A percentile compares a stretch with the other conserved stretches of the same genome.
phyloP scores from a whole-genome alignment of 257 asterid species.

The Cordia subcordata region DNA sequence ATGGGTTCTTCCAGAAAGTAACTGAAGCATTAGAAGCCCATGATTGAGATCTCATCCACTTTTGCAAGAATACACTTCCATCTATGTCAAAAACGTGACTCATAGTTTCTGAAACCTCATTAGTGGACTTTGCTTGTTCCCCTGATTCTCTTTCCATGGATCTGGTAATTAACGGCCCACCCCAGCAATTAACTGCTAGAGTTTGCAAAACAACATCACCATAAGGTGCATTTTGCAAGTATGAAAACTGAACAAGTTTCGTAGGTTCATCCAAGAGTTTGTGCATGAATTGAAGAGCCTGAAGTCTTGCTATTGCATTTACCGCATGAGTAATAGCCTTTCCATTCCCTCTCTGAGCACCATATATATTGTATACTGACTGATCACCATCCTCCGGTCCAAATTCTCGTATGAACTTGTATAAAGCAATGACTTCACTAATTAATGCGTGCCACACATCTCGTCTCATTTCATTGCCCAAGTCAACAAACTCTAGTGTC shows the following conservation, averaged over 20 bases:
- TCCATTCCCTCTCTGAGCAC: conserved; percentile 72
- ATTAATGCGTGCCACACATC: conserved; percentile 91
- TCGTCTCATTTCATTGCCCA: conserved; percentile 88
- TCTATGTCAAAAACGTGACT: conserved; percentile 65
- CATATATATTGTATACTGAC: conserved; percentile 54
- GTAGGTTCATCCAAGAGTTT: conserved; percentile 80
- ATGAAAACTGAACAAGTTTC: conserved; percentile 73
- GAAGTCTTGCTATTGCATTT: conserved; percentile 77
- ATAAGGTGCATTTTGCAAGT: conserved; percentile 65
- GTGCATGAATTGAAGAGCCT: conserved; percentile 71
- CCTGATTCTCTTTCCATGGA: conserved; percentile 23
- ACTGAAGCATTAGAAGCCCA: conserved; percentile 76
- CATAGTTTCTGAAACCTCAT: conserved; percentile 43
- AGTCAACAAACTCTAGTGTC: conserved; percentile 84
- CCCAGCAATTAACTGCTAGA: conserved; percentile 89
- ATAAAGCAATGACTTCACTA: conserved; percentile 59
- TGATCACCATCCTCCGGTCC: conserved; percentile 71
- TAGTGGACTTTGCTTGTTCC: conserved; percentile 18
- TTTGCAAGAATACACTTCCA: conserved; percentile 78
- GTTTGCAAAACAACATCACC: conserved; percentile 82
- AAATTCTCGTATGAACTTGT: conserved; percentile 65
- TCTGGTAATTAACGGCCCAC: conserved; percentile 60
- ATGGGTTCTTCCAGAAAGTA: conserved; percentile 65
- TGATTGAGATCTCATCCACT: conserved; percentile 86
- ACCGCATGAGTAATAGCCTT: conserved; percentile 53